Evolutionary conservation across 129 eudicot genomes (phyloP).

Genomic region (Calendula officinalis): DNA sequence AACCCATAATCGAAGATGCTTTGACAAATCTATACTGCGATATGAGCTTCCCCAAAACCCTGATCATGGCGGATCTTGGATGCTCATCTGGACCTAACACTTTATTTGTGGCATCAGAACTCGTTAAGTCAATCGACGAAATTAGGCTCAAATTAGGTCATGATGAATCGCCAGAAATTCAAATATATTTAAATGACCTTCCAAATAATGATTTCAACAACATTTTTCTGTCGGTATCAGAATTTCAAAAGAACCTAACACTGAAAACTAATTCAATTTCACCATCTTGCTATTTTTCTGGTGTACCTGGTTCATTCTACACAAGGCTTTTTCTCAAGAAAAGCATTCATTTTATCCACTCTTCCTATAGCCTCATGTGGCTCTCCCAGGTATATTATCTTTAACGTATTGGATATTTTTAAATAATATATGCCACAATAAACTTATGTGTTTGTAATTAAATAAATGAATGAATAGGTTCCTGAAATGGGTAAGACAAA

Average conservation of each 20-base stretch:
- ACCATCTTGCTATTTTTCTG: conserved; percentile 42
- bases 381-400: conserved; percentile 42
- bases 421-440: too few relatives aligned
- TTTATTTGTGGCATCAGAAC: conserved; percentile 34
- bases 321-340: conserved; percentile 42
- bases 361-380: conserved; percentile 80
- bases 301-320: conserved; percentile 69
- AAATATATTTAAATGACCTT: conserved; percentile 63
- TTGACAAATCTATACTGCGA: conserved; percentile 34
- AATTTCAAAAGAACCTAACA: conserved; percentile 34
- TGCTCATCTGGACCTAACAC: conserved; percentile 85
- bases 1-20: conserved; percentile 52
- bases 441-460: background rate
- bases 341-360: conserved; percentile 61
- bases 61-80: conserved; percentile 69
- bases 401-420: background rate
- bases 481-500: conserved; percentile 47
- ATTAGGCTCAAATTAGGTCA: conserved; percentile 22
- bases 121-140: conserved; percentile 35
- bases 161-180: conserved; percentile 41
- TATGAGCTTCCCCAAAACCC: conserved; percentile 26
- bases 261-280: conserved; percentile 22
- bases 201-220: conserved; percentile 72
- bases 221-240: conserved; percentile 47
- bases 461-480: conserved; percentile 27